These are phyloP conservation scores for Lepidium aucheri DNA, from an alignment of 345 rosid species.

Conservation along the genomic window DNA sequence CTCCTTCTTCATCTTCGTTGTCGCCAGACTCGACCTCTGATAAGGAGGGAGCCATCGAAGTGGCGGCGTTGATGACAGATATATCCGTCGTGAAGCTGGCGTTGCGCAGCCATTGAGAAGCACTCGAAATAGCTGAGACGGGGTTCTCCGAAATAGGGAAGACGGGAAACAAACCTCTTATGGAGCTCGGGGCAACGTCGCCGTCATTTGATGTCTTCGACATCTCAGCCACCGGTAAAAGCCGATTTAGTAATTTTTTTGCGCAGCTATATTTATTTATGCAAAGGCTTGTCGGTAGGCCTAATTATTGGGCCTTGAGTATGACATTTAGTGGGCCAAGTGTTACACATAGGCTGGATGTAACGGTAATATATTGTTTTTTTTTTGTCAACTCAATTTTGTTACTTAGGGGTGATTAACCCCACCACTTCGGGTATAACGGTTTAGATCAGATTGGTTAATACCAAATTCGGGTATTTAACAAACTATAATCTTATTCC, in stretches of 20 bases:
- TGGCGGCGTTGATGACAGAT: conserved; percentile 45
- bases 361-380: no score
- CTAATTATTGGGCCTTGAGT: background rate
- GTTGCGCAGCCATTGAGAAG: conserved; percentile 72
- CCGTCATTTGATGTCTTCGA: conserved; percentile 17
- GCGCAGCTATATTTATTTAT: background rate
- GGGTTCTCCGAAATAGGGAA: conserved; percentile 22
- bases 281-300: background rate
- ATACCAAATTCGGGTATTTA: no score
- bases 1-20: conserved; percentile 36
- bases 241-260: background rate
- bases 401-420: no score
- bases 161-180: conserved; percentile 40
- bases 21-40: conserved; percentile 12
- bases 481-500: no score
- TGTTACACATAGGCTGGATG: background rate
- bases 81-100: conserved; percentile 73
- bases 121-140: conserved; percentile 13
- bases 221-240: conserved; percentile 1
- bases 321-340: background rate
- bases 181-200: conserved; percentile 16
- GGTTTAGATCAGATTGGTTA: no score
- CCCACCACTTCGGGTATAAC: no score
- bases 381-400: no score
- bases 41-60: conserved; percentile 26